These are phyloP conservation scores for Actinomortierella wolfii DNA, from an alignment of 371 early-diverging fungal genomes.

Conservation along the genomic window DNA sequence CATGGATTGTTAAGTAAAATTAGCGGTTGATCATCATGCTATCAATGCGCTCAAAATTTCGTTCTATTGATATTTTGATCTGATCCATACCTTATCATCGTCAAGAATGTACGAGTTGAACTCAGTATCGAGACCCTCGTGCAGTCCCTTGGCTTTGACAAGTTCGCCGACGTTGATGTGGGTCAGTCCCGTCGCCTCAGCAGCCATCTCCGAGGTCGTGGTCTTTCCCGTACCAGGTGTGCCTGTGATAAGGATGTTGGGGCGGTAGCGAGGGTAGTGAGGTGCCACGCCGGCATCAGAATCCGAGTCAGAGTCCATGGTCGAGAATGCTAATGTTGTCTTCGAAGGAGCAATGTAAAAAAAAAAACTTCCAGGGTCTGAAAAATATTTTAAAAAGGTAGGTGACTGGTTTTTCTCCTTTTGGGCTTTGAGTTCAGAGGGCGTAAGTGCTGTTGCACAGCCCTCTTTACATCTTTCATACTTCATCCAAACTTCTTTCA, in stretches of 20 bases:
- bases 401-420: no score
- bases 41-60: background rate
- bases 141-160: slow-evolving; percentile 85
- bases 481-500: no score
- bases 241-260: slow-evolving; percentile 96
- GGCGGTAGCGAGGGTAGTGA: slow-evolving; percentile 50
- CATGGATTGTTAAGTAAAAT: no score
- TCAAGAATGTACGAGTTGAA: slow-evolving; percentile 92
- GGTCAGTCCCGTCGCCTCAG: slow-evolving; percentile 67
- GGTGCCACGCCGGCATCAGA: slow-evolving; percentile 38
- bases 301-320: slow-evolving; percentile 25
- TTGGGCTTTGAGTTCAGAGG: no score
- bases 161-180: slow-evolving; percentile 90
- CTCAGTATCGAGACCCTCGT: slow-evolving; percentile 87
- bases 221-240: slow-evolving; percentile 99
- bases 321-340: no score
- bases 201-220: slow-evolving; percentile 85
- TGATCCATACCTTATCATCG: slow-evolving; percentile 92
- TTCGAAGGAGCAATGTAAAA: no score
- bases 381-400: no score
- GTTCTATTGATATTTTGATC: background rate
- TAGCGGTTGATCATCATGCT: no score
- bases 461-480: no score
- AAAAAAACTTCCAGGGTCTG: no score
- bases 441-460: no score